Evolutionary conservation across 768 basidiomycete genomes (phyloP).

Genomic region (Rhizopogon vinicolor): DNA sequence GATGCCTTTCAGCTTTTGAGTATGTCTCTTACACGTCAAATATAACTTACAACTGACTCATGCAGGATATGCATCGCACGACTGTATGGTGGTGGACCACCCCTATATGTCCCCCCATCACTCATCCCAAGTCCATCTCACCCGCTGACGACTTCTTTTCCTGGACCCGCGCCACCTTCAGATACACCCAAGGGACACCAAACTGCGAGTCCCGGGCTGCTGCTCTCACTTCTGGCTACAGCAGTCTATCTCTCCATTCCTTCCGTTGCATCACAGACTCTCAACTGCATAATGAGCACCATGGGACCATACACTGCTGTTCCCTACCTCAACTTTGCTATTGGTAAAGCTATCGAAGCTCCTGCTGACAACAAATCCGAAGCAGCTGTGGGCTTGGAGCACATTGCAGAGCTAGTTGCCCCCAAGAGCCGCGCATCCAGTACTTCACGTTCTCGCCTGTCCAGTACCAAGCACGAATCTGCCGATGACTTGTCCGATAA

Average conservation of each 20-base stretch:
- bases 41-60: constrained; percentile 8
- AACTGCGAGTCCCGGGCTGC: constrained; percentile 72
- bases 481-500: constrained; percentile 25
- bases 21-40: constrained; percentile 35
- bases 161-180: constrained; percentile 18
- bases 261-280: constrained; percentile 65
- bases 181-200: constrained; percentile 53
- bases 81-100: constrained; percentile 84
- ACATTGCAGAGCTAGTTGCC: constrained; percentile 48
- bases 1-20: constrained; percentile 69
- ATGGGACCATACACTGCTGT: constrained; percentile 76
- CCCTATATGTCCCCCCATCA: constrained; percentile 58
- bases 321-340: constrained; percentile 78
- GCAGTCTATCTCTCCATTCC: constrained; percentile 84
- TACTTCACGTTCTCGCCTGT: neutral
- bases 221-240: constrained; percentile 84
- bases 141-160: constrained; percentile 71
- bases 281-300: constrained; percentile 66
- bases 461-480: constrained; percentile 5
- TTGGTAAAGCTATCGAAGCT: constrained; percentile 59
- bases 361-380: constrained; percentile 40
- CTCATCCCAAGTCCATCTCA: constrained; percentile 60
- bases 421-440: constrained; percentile 23
- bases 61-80: constrained; percentile 78
- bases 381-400: constrained; percentile 69